Conservation (phyloP, 352 stramenopile genomes). For the Aphanomyces invadans region DNA sequence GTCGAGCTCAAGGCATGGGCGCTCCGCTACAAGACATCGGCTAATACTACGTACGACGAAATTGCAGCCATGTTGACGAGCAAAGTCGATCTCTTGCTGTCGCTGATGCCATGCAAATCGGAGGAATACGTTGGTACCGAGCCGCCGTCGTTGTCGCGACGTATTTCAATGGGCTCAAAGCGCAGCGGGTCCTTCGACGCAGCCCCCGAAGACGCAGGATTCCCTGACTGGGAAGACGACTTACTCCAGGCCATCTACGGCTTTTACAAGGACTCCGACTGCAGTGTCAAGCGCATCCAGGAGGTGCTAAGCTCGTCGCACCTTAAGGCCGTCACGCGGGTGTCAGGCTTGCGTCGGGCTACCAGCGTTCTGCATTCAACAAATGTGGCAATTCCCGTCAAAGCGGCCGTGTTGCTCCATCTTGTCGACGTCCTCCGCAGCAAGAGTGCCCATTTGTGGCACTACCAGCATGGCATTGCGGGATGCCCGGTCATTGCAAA, state of each 20-base stretch:
- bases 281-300: slow-evolving; percentile 11
- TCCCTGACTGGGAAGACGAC: background rate
- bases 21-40: background rate
- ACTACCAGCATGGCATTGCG: slow-evolving; percentile 15
- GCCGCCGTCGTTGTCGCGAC: slow-evolving; percentile 10
- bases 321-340: slow-evolving; percentile 2
- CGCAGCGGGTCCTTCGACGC: slow-evolving; percentile 14
- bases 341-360: slow-evolving; percentile 1
- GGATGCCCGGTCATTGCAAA: slow-evolving; percentile 4
- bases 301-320: background rate
- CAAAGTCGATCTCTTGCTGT: slow-evolving; percentile 15
- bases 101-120: background rate
- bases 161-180: slow-evolving; percentile 20
- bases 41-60: background rate
- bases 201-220: background rate
- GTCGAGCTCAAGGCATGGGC: slow-evolving; percentile 18
- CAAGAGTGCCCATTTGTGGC: background rate
- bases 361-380: background rate
- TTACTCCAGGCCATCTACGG: background rate
- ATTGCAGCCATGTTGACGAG: slow-evolving; percentile 1
- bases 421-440: background rate
- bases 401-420: slow-evolving; percentile 15
- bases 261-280: slow-evolving; percentile 12
- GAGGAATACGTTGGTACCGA: slow-evolving; percentile 16
- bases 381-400: background rate